Evolutionary conservation across 1,284 basidiomycete genomes (phyloP), one percentile per base, ranked within the genome.

Genomic region (Schizopora paradoxa): DNA sequence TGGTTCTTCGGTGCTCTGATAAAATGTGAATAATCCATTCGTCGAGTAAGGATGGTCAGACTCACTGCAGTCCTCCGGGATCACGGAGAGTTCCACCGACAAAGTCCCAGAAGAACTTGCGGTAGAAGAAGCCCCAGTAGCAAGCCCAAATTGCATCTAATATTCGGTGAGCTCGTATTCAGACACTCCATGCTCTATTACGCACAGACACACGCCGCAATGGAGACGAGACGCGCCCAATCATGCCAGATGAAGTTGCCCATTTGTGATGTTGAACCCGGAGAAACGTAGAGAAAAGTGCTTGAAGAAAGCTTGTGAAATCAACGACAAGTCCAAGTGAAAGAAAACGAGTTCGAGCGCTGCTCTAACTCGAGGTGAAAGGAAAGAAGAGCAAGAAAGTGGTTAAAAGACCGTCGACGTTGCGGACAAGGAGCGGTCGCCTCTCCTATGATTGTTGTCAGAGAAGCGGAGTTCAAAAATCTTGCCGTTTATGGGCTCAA

Each of bases 51-150:
- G 34, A 28, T 5, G 21, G 13, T 43, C 14, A 41, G 10, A 82
- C 85, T 60, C 58, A 91, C 89, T 91, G 84, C 27, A 89, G 51
- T 51, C 88, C 87, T 66, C 82, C 82, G 33, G 87, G 86, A 57
- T 78, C 72, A 54, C 86, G 81, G 50, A 84, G 54, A 56, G 72
- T 80, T 41, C 85, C 85, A 51, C 74, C 74, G 13, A 85, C 64
- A 57, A 87, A 85, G 68, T 93, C 91, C 82, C 86, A 92, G 68
- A 92, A 90, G 74, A 88, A 92, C 66, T 93, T 92, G 64, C 88
- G 86, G 68, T 79, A 91, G 55, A 86, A 69, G 10, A 91, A 64
- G 16, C 79, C 89, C 67, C 75, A 91, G 64, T 86, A 83, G 26
- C 73, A 68, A 18, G 84, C 79, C 89, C 87, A 91, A 3, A 89